Evolutionary conservation across 2,329 filamentous ascomycete genomes (phyloP), one percentile per base, ranked within the genome.

Genomic region (Ampelomyces quisqualis): DNA sequence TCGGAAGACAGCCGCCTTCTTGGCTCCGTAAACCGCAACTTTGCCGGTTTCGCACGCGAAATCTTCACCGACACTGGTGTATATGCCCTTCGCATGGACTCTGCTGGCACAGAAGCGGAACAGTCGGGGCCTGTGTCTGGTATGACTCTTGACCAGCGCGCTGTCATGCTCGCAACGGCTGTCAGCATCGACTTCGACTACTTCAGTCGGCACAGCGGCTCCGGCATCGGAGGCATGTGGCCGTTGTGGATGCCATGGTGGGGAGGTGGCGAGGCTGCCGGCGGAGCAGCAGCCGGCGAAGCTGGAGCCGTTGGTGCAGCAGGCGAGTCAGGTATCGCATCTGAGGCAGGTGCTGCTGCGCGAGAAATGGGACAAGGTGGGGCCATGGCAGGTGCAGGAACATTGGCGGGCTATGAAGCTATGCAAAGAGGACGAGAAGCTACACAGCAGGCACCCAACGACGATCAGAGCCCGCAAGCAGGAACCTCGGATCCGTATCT

Each of bases 141-240:
- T 3, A 82, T 85, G 80, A 82, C 80, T 2, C 72, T 85, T 2
- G 81, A 84, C 53, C 80, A 84, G 60, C 73, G 81, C 38, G 81
- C 81, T 2, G 74, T 84, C 18, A 84, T 84, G 80, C 72, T 85
- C 7, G 80, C 81, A 7, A 82, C 81, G 0, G 81, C 81, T 5
- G 80, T 84, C 9, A 80, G 73, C 40, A 75, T 84, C 32, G 81
- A 85, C 55, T 84, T 84, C 45, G 81, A 85, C 58, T 85, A 84
- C 63, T 85, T 85, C 67, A 83, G 79, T 43, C 72, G 80, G 2
- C 78, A 83, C 47, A 80, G 77, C 38, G 62, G 69, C 13, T 60
- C 68, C 2, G 72, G 72, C 65, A 73, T 11, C 60, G 74, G 29
- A 70, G 75, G 51, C 38, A 57, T 68, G 45, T 60, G 56, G 52